Evolutionary conservation across 1,284 basidiomycete species (phyloP).

Genomic region (Ganoderma multipileum): DNA sequence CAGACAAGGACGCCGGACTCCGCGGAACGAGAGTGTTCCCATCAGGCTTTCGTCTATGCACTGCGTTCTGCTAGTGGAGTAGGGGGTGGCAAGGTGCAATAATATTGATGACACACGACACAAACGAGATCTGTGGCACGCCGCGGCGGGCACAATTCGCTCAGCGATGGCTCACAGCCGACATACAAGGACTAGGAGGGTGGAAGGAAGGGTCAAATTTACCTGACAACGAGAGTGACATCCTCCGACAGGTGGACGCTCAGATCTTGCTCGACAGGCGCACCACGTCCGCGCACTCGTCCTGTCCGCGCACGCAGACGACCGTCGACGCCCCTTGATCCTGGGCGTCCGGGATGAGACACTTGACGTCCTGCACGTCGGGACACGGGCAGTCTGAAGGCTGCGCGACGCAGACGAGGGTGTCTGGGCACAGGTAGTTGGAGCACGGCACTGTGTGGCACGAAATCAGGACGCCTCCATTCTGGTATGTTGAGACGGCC

Average conservation of each 20-base stretch:
- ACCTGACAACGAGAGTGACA: conserved; percentile 24
- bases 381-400: conserved; percentile 53
- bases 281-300: conserved; percentile 46
- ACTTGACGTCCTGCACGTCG: conserved; percentile 49
- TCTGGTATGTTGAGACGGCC: neutral
- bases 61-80: neutral
- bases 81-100: neutral
- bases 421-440: conserved; percentile 48
- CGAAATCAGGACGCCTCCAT: neutral
- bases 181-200: conserved; percentile 3
- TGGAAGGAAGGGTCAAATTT: conserved; percentile 19
- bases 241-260: conserved; percentile 1
- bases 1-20: neutral
- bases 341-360: conserved; percentile 46
- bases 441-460: conserved; percentile 43
- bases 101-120: neutral
- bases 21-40: neutral
- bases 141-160: neutral
- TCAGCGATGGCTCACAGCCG: neutral
- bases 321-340: conserved; percentile 45
- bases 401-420: conserved; percentile 46
- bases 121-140: neutral
- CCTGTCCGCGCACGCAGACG: conserved; percentile 46
- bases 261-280: conserved; percentile 41
- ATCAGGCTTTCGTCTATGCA: neutral